Evolutionary conservation across 352 stramenopile species (phyloP), one percentile per base, ranked within the genome.

Genomic region (Phytopythium oedochilum): DNA sequence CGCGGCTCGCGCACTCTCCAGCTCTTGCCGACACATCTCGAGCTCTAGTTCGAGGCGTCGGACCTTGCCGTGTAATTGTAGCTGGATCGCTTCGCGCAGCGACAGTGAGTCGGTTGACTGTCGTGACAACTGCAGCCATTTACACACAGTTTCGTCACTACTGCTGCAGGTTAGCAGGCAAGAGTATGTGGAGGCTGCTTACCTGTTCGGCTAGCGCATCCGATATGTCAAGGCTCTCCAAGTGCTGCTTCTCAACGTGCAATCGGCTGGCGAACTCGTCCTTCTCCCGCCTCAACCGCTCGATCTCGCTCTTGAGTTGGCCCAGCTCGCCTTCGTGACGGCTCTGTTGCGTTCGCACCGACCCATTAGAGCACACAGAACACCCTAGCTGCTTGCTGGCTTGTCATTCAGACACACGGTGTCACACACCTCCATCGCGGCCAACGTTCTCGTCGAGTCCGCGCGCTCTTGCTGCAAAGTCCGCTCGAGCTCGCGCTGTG

Each of bases 151-250:
- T 17, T 34, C 29, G 8, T 53, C 39, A n/a, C n/a, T n/a, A n/a
- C n/a, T n/a, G n/a, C n/a, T n/a, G n/a, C n/a, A n/a, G n/a, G n/a
- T n/a, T n/a, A n/a, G n/a, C 22, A 20, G 0, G 34, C 52, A 35
- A 46, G 40, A 38, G 2, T 28, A 5, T 25, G n/a, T n/a, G n/a
- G n/a, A n/a, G n/a, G n/a, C n/a, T n/a, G n/a, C 42, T 28, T 56
- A 81, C 71, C 66, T 92, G 77, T 42, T 86, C 66, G 6, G 79
- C 78, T 1, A 91, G 57, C 6, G 72, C 67, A 12, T 88, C 76
- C 4, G 79, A 86, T 43, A 91, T 86, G 53, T 84, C 52, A 2
- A 93, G 57, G 44, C 70, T 69, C n/a, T 55, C 53, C 36, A 89
- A 70, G 43, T 93, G 83, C 0, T 42, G 64, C 53, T 87, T 89